Base-by-base conservation (phyloP, 2,329 filamentous ascomycete species). In the Stagonosporopsis cucurbitacearum region DNA sequence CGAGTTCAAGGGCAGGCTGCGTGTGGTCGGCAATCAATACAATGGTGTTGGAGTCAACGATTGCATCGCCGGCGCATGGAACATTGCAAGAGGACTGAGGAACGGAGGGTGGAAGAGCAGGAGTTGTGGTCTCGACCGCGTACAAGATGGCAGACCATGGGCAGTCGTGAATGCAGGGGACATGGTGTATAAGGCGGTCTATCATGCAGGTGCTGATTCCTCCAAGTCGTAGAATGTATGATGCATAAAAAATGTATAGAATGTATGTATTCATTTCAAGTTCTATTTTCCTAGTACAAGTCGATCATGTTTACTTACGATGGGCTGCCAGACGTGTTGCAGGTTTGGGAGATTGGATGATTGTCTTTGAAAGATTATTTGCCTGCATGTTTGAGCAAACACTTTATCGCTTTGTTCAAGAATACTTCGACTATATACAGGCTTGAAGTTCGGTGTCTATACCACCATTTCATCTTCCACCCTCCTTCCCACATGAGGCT, bases 1-100 rank as follows among this genome's bases (percentile, higher is more conserved):
- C 28, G 57, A 77, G 3, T 96, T 88, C 71, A 73, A 81, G 8
- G 86, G 88, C 13, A 80, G 82, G 12, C 77, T 96, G 25, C 82
- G 86, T 55, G 87, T 95, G 8, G 79, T 79, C 0, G 80, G 80
- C 0, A 80, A 72, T 50, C 80, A 79, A 67, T 78, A 78, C 60
- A 75, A 71, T 50, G 80, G 80, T 4, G 79, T 81, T 0, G 78
- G 80, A 1, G 79, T 82, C 2, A 81, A 82, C 52, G 80, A 82
- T 64, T 80, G 79, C 55, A 77, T 89, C 33, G 79, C 80, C 20
- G 81, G 80, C 50, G 86, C 82, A 6, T 83, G 82, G 70, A 74
- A 85, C 58, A 76, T 85, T n/a, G 83, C 73, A 46, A 59, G 75
- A 77, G 66, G 76, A 50, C 35, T 75, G 39, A 66, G 62, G 35